These are phyloP conservation scores for Typha latifolia DNA, from an alignment of 176 grass and related monocot genomes.

Conservation along the genomic window DNA sequence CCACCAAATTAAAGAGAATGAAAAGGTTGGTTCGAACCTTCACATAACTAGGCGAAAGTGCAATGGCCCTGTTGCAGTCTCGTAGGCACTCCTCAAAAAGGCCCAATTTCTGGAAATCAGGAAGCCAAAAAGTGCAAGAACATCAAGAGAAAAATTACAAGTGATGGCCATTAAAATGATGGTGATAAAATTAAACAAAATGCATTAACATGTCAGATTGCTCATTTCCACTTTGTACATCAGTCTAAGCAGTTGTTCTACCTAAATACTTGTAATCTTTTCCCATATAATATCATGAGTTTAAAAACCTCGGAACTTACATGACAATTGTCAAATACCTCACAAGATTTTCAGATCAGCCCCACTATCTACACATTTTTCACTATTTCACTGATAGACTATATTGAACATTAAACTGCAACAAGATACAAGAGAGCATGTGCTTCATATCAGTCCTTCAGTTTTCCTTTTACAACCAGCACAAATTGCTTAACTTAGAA, in stretches of 20 bases:
- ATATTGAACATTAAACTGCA: no score
- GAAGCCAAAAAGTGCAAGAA: slow-evolving; percentile 14
- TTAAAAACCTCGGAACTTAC: no score
- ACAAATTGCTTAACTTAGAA: no score
- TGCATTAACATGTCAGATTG: neutral
- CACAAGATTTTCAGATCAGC: slow-evolving; percentile 9
- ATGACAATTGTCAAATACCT: neutral
- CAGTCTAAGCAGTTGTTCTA: neutral
- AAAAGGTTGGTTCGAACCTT: slow-evolving; percentile 33
- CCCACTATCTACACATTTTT: neutral
- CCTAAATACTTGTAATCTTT: neutral
- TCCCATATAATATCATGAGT: no score
- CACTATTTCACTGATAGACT: neutral
- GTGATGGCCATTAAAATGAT: neutral
- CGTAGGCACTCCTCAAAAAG: slow-evolving; percentile 66
- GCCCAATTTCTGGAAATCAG: slow-evolving; percentile 57
- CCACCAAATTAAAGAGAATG: neutral
- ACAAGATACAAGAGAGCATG: no score
- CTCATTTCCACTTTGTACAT: neutral
- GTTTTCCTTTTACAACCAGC: no score
- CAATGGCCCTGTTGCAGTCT: slow-evolving; percentile 75
- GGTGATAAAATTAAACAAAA: neutral
- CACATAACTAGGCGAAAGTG: slow-evolving; percentile 45
- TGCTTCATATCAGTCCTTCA: no score
- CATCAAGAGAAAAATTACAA: neutral